Percentiles rank a stretch among this genome's conserved stretches.
Evolutionary conservation across 192 early-diverging fungal species (phyloP).

Genomic region (Podila verticillata): DNA sequence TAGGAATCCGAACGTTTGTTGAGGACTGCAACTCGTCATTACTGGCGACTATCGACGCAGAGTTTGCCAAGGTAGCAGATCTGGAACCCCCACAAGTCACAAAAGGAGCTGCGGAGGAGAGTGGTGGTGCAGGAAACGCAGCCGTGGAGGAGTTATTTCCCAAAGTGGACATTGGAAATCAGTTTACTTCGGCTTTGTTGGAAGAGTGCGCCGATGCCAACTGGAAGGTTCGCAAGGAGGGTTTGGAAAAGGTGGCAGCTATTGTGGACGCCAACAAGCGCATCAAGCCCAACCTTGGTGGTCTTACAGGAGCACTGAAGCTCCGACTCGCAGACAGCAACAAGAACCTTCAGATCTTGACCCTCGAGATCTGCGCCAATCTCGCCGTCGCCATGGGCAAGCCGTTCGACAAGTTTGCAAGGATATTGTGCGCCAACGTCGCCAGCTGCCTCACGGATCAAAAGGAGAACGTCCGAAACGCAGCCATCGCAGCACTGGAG

Average conservation of each 20-base stretch:
- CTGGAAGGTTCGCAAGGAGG: constrained; percentile 96
- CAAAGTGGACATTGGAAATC: constrained; percentile 79
- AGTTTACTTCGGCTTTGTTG: constrained; percentile 69
- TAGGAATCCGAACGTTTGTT: constrained; percentile 84
- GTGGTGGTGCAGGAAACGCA: constrained; percentile 53
- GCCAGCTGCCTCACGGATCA: constrained; percentile 86
- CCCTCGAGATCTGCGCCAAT: constrained; percentile 82
- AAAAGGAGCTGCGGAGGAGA: constrained; percentile 53
- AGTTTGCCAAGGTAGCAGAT: constrained; percentile 89
- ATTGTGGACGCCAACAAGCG: constrained; percentile 86
- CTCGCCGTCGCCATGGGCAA: constrained; percentile 87
- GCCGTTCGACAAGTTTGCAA: constrained; percentile 82
- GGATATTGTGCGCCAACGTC: constrained; percentile 74
- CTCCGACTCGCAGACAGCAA: constrained; percentile 88
- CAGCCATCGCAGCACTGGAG: constrained; percentile 78
- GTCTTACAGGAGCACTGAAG: constrained; percentile 85
- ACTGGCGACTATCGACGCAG: constrained; percentile 87
- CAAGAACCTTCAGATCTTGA: constrained; percentile 84
- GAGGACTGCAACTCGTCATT: constrained; percentile 88
- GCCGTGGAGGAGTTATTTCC: constrained; percentile 88
- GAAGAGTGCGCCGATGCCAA: constrained; percentile 81
- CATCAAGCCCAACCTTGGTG: constrained; percentile 83
- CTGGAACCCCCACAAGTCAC: constrained; percentile 71
- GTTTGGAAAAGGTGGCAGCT: constrained; percentile 79
- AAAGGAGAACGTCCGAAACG: constrained; percentile 85